These are phyloP conservation scores for Saxophila tyrrhenica DNA, from an alignment of 495 filamentous ascomycete species.

Conservation along the genomic window DNA sequence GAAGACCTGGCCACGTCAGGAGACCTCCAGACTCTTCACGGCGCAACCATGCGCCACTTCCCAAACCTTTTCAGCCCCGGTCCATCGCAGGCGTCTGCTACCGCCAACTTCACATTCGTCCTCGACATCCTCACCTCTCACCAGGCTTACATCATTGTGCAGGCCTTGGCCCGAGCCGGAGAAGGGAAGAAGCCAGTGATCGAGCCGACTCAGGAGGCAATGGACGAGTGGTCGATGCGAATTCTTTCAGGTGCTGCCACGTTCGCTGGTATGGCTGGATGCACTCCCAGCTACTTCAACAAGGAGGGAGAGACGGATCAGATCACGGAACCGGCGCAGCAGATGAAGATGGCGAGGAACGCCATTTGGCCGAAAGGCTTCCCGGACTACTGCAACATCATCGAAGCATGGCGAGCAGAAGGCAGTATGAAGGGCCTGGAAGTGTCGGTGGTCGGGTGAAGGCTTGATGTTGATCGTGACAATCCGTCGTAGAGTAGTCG, in stretches of 20 bases:
- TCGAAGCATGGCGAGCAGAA: conserved; percentile 22
- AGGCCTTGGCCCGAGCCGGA: conserved; percentile 28
- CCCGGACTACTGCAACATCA: conserved; percentile 10
- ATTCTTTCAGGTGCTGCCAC: conserved; percentile 32
- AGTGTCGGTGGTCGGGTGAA: conserved; percentile 4
- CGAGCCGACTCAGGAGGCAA: conserved; percentile 34
- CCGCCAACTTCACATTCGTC: conserved; percentile 34
- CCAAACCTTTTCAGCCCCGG: conserved; percentile 44
- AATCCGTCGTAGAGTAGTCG: no score
- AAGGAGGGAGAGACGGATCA: conserved; percentile 33
- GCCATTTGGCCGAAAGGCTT: conserved; percentile 22
- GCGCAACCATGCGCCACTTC: conserved; percentile 34
- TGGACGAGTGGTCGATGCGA: conserved; percentile 38
- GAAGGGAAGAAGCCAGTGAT: conserved; percentile 22
- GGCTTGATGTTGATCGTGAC: no score
- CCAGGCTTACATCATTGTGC: conserved; percentile 36
- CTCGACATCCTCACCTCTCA: conserved; percentile 34
- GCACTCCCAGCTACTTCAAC: conserved; percentile 49
- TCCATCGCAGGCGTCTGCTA: conserved; percentile 29
- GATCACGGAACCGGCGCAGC: conserved; percentile 17
- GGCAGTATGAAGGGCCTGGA: conserved; percentile 23
- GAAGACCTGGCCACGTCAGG: conserved; percentile 33
- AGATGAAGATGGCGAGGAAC: conserved; percentile 16
- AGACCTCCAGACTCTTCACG: conserved; percentile 37
- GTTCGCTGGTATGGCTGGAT: conserved; percentile 33